A percentile compares a stretch with the other conserved stretches of the same genome.
phyloP scores from a whole-genome alignment of 1,284 basidiomycete genomes.

The Vanrija sp. region DNA sequence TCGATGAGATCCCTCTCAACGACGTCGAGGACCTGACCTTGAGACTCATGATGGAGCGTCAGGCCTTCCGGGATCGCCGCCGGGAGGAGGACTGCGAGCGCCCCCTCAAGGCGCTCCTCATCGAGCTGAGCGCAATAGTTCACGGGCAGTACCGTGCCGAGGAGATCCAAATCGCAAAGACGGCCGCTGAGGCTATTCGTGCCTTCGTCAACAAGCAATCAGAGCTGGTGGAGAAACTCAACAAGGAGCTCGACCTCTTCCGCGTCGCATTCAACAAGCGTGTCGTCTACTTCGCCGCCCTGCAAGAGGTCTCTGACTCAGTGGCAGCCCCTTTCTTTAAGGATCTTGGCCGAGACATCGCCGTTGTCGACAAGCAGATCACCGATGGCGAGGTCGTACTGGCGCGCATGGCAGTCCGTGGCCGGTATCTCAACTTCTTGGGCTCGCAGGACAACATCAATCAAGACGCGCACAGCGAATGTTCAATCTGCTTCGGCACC shows the following conservation, averaged over 20 bases:
- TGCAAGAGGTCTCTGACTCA: constrained; percentile 47
- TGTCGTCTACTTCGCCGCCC: constrained; percentile 40
- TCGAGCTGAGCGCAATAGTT: constrained; percentile 31
- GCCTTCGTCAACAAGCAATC: constrained; percentile 10
- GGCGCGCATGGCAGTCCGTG: constrained; percentile 28
- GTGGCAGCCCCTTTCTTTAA: constrained; percentile 30
- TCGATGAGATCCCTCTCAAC: constrained; percentile 10
- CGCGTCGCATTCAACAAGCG: constrained; percentile 42
- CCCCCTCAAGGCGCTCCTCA: constrained; percentile 38
- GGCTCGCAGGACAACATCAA: constrained; percentile 17
- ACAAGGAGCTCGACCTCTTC: constrained; percentile 44
- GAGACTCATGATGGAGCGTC: constrained; percentile 33
- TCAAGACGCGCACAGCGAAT: constrained; percentile 36
- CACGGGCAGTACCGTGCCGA: constrained; percentile 6
- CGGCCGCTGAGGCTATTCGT: neutral
- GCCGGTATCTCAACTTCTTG: constrained; percentile 37
- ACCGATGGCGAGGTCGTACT: constrained; percentile 25
- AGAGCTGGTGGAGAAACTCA: constrained; percentile 31
- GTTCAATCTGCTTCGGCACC: constrained; percentile 44
- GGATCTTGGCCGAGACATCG: constrained; percentile 22
- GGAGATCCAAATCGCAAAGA: constrained; percentile 10
- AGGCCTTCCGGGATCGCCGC: constrained; percentile 36
- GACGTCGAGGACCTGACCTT: constrained; percentile 29
- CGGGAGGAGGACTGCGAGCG: constrained; percentile 30
- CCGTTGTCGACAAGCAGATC: constrained; percentile 16